Conservation (phyloP, 1,284 basidiomycete genomes). For the Cutaneotrichosporon sp. region DNA sequence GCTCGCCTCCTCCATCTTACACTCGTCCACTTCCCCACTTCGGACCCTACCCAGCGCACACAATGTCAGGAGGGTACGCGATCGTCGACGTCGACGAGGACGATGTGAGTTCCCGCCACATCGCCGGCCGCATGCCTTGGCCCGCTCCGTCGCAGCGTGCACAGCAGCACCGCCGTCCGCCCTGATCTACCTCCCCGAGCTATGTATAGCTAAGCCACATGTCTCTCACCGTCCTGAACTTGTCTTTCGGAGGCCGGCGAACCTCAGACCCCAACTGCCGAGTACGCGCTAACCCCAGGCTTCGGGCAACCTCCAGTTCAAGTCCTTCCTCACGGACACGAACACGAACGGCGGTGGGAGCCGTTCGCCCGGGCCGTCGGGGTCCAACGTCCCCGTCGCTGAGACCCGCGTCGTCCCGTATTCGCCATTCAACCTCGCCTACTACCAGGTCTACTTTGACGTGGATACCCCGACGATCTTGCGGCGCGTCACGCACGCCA, state of each 20-base stretch:
- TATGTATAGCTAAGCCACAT: no score
- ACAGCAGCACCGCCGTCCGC: no score
- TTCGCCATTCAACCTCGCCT: slow-evolving; percentile 49
- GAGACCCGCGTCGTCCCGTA: slow-evolving; percentile 30
- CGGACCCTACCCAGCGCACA: background rate
- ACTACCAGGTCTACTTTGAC: slow-evolving; percentile 52
- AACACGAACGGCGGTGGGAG: background rate
- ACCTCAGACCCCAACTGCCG: no score
- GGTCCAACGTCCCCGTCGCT: background rate
- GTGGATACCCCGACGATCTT: slow-evolving; percentile 50
- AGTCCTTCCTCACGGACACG: slow-evolving; percentile 35
- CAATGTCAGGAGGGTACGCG: slow-evolving; percentile 41
- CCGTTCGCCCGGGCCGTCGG: background rate
- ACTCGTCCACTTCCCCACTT: background rate
- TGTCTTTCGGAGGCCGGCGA: no score
- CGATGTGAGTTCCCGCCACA: slow-evolving; percentile 26
- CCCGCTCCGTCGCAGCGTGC: no score
- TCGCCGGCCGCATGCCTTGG: background rate
- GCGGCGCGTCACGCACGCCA: slow-evolving; percentile 47
- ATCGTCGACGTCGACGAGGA: slow-evolving; percentile 47
- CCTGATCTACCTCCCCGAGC: no score
- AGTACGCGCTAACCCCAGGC: background rate
- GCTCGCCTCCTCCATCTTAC: no score
- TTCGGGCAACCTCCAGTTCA: slow-evolving; percentile 42
- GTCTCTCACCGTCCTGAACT: no score